Percentiles rank a stretch among this genome's conserved stretches.
Conservation (phyloP, 2,329 filamentous ascomycete species). For the Exophiala oligosperma region DNA sequence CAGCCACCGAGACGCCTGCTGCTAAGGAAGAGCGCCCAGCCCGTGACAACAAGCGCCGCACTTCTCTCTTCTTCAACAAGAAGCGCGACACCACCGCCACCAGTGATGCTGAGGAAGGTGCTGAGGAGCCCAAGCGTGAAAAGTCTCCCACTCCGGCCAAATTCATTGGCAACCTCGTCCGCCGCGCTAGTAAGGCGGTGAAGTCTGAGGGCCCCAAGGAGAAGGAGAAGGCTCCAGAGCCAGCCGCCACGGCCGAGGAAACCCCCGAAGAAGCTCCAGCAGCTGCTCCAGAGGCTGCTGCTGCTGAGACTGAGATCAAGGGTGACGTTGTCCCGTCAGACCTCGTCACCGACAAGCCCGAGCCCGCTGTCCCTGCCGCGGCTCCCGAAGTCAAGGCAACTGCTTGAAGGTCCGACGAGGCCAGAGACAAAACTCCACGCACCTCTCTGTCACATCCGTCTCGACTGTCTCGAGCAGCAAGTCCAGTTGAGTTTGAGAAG, state of each 20-base stretch:
- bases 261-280: slow-evolving; percentile 15
- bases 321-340: slow-evolving; percentile 24
- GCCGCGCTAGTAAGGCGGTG: slow-evolving; percentile 50
- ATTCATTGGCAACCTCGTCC: slow-evolving; percentile 50
- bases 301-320: slow-evolving; percentile 14
- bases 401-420: slow-evolving; percentile 33
- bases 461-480: slow-evolving; percentile 27
- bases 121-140: slow-evolving; percentile 48
- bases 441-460: slow-evolving; percentile 29
- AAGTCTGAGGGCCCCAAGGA: slow-evolving; percentile 37
- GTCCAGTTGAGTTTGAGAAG: slow-evolving; percentile 34
- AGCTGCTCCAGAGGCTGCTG: slow-evolving; percentile 28
- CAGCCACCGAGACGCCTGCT: slow-evolving; percentile 28
- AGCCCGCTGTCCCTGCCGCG: slow-evolving; percentile 15
- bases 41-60: slow-evolving; percentile 47
- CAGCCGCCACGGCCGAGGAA: slow-evolving; percentile 17
- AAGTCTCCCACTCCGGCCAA: slow-evolving; percentile 31
- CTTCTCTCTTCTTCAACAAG: slow-evolving; percentile 58
- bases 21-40: slow-evolving; percentile 44
- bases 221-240: slow-evolving; percentile 35
- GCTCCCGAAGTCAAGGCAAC: slow-evolving; percentile 29
- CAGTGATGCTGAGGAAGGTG: slow-evolving; percentile 44
- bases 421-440: slow-evolving; percentile 30
- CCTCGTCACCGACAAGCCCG: slow-evolving; percentile 11
- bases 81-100: slow-evolving; percentile 50